phyloP scores from a whole-genome alignment of 2,329 filamentous ascomycete species.

The Diaporthe humulicola region DNA sequence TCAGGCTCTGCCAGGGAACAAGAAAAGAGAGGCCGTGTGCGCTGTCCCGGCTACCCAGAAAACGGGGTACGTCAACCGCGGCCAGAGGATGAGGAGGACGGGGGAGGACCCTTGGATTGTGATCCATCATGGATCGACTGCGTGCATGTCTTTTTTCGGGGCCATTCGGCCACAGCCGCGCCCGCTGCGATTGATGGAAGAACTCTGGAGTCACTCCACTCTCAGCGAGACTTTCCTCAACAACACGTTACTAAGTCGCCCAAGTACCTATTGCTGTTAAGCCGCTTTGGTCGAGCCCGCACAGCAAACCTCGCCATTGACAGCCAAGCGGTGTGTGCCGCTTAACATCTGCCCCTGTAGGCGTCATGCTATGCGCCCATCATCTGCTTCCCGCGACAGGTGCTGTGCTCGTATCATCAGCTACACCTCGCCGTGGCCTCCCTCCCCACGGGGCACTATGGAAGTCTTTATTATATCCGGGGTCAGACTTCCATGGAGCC shows the following conservation, averaged over 20 bases:
- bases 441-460: conserved; percentile 2
- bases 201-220: conserved; percentile 41
- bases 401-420: conserved; percentile 30
- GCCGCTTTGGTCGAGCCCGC: conserved; percentile 23
- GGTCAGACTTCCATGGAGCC: neutral
- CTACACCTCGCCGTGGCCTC: neutral
- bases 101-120: conserved; percentile 20
- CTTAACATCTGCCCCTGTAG: conserved; percentile 26
- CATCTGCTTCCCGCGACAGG: conserved; percentile 26
- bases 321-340: conserved; percentile 18
- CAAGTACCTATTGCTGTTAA: conserved; percentile 22
- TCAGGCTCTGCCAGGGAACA: neutral
- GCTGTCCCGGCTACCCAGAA: neutral
- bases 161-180: conserved; percentile 21
- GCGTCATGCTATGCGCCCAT: conserved; percentile 19
- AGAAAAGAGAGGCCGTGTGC: neutral
- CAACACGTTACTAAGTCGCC: conserved; percentile 35
- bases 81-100: neutral
- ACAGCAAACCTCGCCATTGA: conserved; percentile 16
- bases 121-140: conserved; percentile 26
- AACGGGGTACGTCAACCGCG: neutral
- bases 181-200: conserved; percentile 40
- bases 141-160: conserved; percentile 25
- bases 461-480: conserved; percentile 16
- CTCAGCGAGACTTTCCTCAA: conserved; percentile 32